These are phyloP conservation scores for Termitomyces titanicus DNA, from an alignment of 768 basidiomycete species.

Conservation along the genomic window DNA sequence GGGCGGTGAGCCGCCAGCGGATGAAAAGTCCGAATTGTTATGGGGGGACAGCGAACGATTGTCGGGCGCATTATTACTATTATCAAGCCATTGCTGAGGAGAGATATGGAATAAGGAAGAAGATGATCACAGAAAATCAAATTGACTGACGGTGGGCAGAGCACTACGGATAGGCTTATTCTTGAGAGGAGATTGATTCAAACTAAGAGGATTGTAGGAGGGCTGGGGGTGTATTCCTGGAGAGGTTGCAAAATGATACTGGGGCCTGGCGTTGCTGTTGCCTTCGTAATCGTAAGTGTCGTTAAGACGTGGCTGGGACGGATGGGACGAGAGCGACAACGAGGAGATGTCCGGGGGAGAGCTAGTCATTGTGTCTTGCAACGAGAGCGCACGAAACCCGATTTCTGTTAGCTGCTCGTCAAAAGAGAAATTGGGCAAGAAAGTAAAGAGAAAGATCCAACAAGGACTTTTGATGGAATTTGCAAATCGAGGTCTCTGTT, in stretches of 20 bases:
- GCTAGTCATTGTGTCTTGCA: conserved; percentile 63
- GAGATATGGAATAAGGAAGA: conserved; percentile 15
- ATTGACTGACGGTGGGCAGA: conserved; percentile 65
- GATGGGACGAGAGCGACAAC: conserved; percentile 70
- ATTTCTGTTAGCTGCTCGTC: conserved; percentile 28
- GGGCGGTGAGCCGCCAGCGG: conserved; percentile 74
- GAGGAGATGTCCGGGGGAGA: conserved; percentile 79
- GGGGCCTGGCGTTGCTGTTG: conserved; percentile 48
- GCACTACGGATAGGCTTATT: conserved; percentile 65
- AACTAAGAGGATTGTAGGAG: conserved; percentile 55
- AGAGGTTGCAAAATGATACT: conserved; percentile 70
- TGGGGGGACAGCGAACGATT: conserved; percentile 80
- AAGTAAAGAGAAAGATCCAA: conserved; percentile 21
- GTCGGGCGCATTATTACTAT: conserved; percentile 47
- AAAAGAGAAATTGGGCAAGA: conserved; percentile 23
- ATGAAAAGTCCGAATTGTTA: conserved; percentile 87
- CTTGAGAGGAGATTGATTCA: conserved; percentile 70
- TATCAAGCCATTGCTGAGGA: conserved; percentile 84
- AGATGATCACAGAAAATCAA: conserved; percentile 18
- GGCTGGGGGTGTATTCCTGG: conserved; percentile 51
- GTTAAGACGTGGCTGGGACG: conserved; percentile 77
- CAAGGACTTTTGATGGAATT: conserved; percentile 14
- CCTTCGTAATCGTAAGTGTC: conserved; percentile 84
- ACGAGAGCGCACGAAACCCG: conserved; percentile 18
- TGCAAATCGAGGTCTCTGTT: conserved; percentile 19